Evolutionary conservation across 495 filamentous ascomycete genomes (phyloP).

Genomic region (Hypoxylon fuscum): DNA sequence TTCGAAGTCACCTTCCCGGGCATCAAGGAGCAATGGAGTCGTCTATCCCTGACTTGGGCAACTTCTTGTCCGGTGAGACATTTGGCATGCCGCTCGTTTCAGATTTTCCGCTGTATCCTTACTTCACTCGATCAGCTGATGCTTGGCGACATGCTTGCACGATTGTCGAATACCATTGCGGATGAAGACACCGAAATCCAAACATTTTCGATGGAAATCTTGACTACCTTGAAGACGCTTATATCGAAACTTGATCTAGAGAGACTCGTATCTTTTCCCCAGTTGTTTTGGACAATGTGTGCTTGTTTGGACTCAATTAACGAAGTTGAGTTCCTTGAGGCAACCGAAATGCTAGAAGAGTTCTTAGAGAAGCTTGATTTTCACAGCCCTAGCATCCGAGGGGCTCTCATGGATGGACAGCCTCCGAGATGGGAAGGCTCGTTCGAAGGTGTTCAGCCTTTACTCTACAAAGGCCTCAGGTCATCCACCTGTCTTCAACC

Average conservation of each 20-base stretch:
- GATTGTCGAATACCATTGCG: conserved; percentile 94
- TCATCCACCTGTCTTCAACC: conserved; percentile 82
- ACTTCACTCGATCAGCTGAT: conserved; percentile 89
- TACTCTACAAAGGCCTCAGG: conserved; percentile 90
- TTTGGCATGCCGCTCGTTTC: conserved; percentile 94
- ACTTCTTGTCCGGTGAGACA: conserved; percentile 97
- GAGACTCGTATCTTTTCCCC: conserved; percentile 85
- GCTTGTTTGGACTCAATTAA: conserved; percentile 96
- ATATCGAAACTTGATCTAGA: conserved; percentile 82
- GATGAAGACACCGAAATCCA: conserved; percentile 92
- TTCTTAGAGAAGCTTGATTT: conserved; percentile 86
- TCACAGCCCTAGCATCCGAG: conserved; percentile 70
- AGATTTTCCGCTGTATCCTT: conserved; percentile 93
- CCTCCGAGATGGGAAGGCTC: conserved; percentile 88
- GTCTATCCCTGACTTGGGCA: conserved; percentile 90
- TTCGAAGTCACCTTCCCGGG: conserved; percentile 88
- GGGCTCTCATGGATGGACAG: conserved; percentile 75
- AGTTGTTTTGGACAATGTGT: conserved; percentile 97
- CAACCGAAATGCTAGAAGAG: conserved; percentile 89
- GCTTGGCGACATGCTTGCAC: conserved; percentile 94
- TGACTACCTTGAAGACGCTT: conserved; percentile 90
- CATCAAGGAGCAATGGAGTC: conserved; percentile 88
- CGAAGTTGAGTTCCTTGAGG: conserved; percentile 92
- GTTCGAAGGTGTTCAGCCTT: conserved; percentile 85
- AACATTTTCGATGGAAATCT: conserved; percentile 96